Evolutionary conservation across 345 rosid species (phyloP), one percentile per base, ranked within the genome.

Genomic region (Theobroma cacao): DNA sequence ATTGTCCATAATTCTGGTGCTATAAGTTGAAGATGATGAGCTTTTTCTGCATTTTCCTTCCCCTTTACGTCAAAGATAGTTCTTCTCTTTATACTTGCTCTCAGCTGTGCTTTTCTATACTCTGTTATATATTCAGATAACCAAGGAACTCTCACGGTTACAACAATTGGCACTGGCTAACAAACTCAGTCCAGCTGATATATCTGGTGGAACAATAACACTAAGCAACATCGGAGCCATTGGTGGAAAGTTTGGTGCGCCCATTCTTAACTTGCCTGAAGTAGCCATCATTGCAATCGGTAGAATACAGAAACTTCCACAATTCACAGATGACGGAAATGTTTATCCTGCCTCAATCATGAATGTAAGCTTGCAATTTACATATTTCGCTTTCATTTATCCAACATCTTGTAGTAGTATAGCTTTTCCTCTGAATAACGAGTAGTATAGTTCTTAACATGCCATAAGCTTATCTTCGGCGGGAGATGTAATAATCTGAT

Each of bases 181-280:
- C 86, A 88, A 91, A 83, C 98, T 95, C 56, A 88, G 50, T 79
- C 94, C 97, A 0, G 89, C 73, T 59, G 96, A 93, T 82, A 78
- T 92, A 78, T 82, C 93, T 5, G 96, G 96, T 60, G 99, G 99
- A 78, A 95, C 99, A 6, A 89, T 95, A 79, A 91, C 99, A 24
- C 77, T 93, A 31, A 93, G 98, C 88, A 93, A 95, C 79, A 92
- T 95, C 52, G 98, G 98, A 75, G 89, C 97, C 67, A 95, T 92
- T 0, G 99, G 98, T 63, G 99, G 98, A 75, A 95, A 92, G 84
- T 91, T 91, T 20, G 99, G 98, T 64, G 85, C 97, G 0, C 99
- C 99, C 24, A 86, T 95, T 45, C 79, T 93, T 47, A 95, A 93
- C 87, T 84, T 95, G 83, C 99, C 99, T 4, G 98, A 95, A 91